Conservation (phyloP, 306 rosid genomes). For the Quercus dentata region DNA sequence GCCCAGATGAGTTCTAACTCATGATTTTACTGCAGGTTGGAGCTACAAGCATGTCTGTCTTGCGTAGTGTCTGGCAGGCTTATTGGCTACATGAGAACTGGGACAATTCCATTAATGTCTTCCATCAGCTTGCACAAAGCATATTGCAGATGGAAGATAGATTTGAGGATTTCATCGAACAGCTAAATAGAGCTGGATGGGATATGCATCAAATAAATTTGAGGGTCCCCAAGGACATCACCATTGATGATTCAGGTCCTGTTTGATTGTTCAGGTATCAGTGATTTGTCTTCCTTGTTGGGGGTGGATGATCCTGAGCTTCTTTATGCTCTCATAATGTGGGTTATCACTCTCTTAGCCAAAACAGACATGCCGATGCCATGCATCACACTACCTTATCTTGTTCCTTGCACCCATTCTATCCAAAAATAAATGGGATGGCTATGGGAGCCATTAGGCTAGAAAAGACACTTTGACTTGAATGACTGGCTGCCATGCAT, state of each 20-base stretch:
- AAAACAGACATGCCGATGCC: slow-evolving; percentile 10
- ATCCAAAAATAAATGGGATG: slow-evolving; percentile 2
- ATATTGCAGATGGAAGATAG: slow-evolving; percentile 57
- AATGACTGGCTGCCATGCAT: background rate
- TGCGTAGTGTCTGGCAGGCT: slow-evolving; percentile 86
- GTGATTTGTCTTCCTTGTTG: background rate
- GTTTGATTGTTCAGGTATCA: slow-evolving; percentile 25
- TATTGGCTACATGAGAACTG: slow-evolving; percentile 75
- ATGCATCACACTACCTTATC: background rate
- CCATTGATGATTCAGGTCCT: slow-evolving; percentile 44
- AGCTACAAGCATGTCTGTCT: slow-evolving; percentile 65
- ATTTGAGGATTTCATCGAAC: slow-evolving; percentile 70
- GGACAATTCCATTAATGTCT: slow-evolving; percentile 32
- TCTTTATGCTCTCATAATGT: background rate
- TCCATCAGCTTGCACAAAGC: slow-evolving; percentile 61
- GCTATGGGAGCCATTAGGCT: slow-evolving; percentile 12
- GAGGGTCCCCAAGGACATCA: slow-evolving; percentile 63
- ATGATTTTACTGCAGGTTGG: slow-evolving; percentile 55
- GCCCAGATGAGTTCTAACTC: background rate
- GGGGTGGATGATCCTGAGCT: slow-evolving; percentile 5
- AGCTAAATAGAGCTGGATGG: slow-evolving; percentile 63
- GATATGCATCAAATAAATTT: slow-evolving; percentile 55
- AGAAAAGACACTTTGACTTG: background rate
- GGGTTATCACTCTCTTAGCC: background rate
- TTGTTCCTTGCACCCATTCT: background rate